These are phyloP conservation scores for Orbilia ellipsospora DNA, from an alignment of 2,329 filamentous ascomycete genomes.

Conservation along the genomic window DNA sequence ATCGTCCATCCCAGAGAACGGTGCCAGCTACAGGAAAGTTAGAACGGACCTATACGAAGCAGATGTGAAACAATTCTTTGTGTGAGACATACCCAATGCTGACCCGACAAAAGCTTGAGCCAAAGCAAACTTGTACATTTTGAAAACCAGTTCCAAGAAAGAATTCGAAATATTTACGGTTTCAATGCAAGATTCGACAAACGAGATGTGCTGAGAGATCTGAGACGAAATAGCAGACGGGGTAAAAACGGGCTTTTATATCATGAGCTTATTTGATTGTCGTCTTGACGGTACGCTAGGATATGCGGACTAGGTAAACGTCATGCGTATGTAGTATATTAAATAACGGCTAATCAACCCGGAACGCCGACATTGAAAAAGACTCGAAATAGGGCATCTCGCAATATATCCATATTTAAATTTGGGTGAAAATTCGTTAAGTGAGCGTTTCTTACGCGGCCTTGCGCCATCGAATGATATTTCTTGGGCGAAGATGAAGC, in stretches of 20 bases:
- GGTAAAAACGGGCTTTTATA: slow-evolving; percentile 38
- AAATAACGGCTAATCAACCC: slow-evolving; percentile 52
- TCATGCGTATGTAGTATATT: slow-evolving; percentile 10
- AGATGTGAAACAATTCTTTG: not conserved
- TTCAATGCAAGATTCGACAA: slow-evolving; percentile 1
- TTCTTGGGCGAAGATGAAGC: slow-evolving; percentile 43
- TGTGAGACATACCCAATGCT: slow-evolving; percentile 33
- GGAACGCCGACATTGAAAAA: slow-evolving; percentile 36
- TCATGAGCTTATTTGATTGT: slow-evolving; percentile 1
- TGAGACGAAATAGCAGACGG: no score
- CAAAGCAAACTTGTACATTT: slow-evolving; percentile 55
- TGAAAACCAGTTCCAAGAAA: slow-evolving; percentile 53
- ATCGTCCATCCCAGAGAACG: slow-evolving; percentile 74
- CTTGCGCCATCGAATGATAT: not conserved
- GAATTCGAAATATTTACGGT: slow-evolving; percentile 14
- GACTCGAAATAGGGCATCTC: slow-evolving; percentile 19
- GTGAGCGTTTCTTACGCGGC: slow-evolving; percentile 15
- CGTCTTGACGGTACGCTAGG: no score
- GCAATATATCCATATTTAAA: not conserved
- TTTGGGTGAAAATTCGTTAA: not conserved
- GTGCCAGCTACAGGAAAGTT: slow-evolving; percentile 60
- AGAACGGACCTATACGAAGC: not conserved
- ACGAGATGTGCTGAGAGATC: no score
- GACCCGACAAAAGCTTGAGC: slow-evolving; percentile 52
- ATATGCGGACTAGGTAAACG: slow-evolving; percentile 2